Percentiles rank a stretch among this genome's conserved stretches.
phyloP scores from a whole-genome alignment of 805 yeast species.

The Blastobotrys peoriensis region DNA sequence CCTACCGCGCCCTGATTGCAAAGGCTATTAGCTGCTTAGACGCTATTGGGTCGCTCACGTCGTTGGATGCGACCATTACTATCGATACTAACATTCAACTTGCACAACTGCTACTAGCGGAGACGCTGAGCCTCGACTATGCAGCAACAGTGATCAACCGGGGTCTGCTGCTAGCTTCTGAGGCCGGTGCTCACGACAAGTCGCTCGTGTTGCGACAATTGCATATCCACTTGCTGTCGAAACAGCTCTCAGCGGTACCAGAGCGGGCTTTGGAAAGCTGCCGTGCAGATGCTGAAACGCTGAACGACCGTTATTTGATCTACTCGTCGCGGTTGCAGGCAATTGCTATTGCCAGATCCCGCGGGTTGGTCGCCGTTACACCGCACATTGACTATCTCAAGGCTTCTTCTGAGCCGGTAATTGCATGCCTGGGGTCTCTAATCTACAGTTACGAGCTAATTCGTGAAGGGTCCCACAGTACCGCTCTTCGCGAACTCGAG shows the following conservation, averaged over 20 bases:
- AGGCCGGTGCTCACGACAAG: neutral
- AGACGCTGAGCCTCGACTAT: constrained; percentile 1
- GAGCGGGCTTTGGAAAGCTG: constrained; percentile 1
- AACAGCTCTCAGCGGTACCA: neutral
- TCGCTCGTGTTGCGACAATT: neutral
- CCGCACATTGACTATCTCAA: constrained; percentile 10
- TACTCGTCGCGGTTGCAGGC: constrained; percentile 2
- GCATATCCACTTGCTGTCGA: constrained; percentile 6
- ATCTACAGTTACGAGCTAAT: constrained; percentile 1
- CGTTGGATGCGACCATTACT: constrained; percentile 1
- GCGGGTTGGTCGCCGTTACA: constrained; percentile 3
- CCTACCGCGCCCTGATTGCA: neutral
- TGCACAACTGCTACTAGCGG: constrained; percentile 7
- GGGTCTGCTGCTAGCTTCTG: constrained; percentile 8
- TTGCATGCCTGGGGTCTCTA: neutral
- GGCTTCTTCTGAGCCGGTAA: neutral
- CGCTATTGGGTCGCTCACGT: constrained; percentile 1
- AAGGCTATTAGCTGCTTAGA: constrained; percentile 1
- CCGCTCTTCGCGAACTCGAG: neutral
- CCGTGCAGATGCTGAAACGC: constrained; percentile 1
- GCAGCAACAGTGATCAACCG: constrained; percentile 9
- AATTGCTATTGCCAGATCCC: constrained; percentile 1
- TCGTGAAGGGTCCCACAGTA: constrained; percentile 4
- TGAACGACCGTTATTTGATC: constrained; percentile 1
- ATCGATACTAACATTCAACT: constrained; percentile 1